Evolutionary conservation across 768 basidiomycete genomes (phyloP), one percentile per base, ranked within the genome.

Genomic region (Podaxis mareebaensis): DNA sequence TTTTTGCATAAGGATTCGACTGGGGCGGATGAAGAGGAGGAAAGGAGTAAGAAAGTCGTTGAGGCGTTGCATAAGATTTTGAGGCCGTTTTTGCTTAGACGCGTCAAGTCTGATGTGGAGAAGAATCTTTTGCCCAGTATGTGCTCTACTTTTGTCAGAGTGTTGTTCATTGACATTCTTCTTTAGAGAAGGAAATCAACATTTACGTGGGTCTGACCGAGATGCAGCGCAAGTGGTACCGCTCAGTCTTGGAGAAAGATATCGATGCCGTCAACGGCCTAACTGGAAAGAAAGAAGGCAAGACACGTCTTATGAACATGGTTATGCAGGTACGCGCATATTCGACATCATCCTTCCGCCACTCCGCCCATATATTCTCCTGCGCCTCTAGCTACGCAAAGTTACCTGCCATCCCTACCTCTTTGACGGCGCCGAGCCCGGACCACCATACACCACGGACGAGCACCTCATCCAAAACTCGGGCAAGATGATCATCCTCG

Each of bases 151-250:
- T 28, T 38, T 11, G 1, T 53, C 39, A 8, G 49, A 24, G 33
- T 22, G 20, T 26, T 33, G 15, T 10, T 53, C 10, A 38, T 40
- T 24, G 30, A 12, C 36, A 44, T 26, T 4, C 26, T 22, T n/a
- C 7, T 26, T 55, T 67, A 93, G 92, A 99, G 79, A 99, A 98
- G 79, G 97, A 99, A 71, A 95, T 99, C 74, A 99, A 99, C 70
- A 94, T 99, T 49, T 99, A 99, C 63, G 92, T 99, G 56, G 96
- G 96, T 56, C 84, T 99, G 64, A 91, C 95, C 6, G 95, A 97
- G 24, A 95, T 99, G 94, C 97, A 99, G 73, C 80, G 95, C 30
- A 98, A 96, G 72, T 98, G 96, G 97, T 99, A 99, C 75, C 89
- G 94, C 33, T 92, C 88, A 2, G 91, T 99, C 6, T 76, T 99